Conservation (phyloP, 2,329 filamentous ascomycete species). For the Aspergillus japonicus region DNA sequence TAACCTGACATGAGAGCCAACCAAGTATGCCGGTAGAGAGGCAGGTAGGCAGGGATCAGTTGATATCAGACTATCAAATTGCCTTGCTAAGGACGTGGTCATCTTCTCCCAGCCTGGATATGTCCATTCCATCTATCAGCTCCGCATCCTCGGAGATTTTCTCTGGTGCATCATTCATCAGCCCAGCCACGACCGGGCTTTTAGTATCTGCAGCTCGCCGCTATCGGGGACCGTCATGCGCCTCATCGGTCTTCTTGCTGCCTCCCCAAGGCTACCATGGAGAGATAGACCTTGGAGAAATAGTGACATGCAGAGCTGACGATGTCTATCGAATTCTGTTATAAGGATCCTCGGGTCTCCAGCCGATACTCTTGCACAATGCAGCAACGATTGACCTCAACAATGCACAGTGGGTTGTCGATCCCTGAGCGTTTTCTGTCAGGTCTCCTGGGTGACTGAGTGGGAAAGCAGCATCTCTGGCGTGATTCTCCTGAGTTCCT, state of each 20-base stretch:
- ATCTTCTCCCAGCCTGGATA: not conserved
- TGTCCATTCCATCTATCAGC: slow-evolving; percentile 8
- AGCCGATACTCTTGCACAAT: slow-evolving; percentile 13
- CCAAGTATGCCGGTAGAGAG: not conserved
- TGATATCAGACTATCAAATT: not conserved
- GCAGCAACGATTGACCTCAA: slow-evolving; percentile 17
- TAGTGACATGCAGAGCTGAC: not conserved
- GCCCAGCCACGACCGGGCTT: slow-evolving; percentile 2
- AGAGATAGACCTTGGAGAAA: not conserved
- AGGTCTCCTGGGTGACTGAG: not conserved
- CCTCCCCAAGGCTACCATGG: not conserved
- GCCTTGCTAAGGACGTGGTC: not conserved
- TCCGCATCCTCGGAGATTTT: slow-evolving; percentile 8
- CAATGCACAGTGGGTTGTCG: slow-evolving; percentile 13
- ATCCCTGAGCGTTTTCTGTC: slow-evolving; percentile 27
- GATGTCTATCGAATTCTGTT: not conserved
- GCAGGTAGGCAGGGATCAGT: not conserved
- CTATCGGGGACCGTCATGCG: not conserved
- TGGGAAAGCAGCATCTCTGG: not conserved
- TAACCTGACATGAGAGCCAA: not conserved
- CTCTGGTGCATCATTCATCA: not conserved
- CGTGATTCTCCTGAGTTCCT: slow-evolving; percentile 3
- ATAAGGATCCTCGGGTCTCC: slow-evolving; percentile 7
- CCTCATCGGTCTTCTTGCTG: not conserved
- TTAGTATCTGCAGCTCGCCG: not conserved